Conservation (phyloP, 352 stramenopile species). For the Pythium brachiatum region DNA sequence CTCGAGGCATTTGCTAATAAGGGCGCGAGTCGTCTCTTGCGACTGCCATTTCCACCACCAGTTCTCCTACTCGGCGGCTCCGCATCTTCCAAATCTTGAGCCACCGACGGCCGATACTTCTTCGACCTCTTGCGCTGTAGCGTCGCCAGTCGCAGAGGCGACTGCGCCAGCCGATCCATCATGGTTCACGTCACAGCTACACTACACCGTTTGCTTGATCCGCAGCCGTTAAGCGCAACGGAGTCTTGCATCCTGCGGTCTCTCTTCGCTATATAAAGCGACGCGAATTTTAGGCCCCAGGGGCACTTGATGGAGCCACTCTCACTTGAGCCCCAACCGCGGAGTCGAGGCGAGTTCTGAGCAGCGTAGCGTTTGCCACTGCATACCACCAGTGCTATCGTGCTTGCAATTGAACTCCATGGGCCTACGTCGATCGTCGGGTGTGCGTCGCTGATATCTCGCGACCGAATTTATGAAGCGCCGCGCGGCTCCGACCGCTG, state of each 20-base stretch:
- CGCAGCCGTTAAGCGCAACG: neutral
- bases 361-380: neutral
- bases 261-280: slow-evolving; percentile 3
- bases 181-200: neutral
- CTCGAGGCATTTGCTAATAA: neutral
- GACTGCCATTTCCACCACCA: neutral
- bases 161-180: slow-evolving; percentile 25
- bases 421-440: neutral
- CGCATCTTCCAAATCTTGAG: neutral
- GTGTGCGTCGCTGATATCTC: neutral
- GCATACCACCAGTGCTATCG: neutral
- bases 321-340: neutral
- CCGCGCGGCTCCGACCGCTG: slow-evolving; percentile 19
- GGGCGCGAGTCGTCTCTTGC: slow-evolving; percentile 14
- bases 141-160: slow-evolving; percentile 16
- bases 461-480: slow-evolving; percentile 46
- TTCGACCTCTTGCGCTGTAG: neutral
- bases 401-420: neutral
- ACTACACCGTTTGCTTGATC: neutral
- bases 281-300: neutral
- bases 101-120: slow-evolving; percentile 13
- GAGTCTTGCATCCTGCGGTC: neutral
- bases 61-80: neutral
- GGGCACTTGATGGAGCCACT: neutral
- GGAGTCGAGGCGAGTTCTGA: slow-evolving; percentile 5